Evolutionary conservation across 2,329 filamentous ascomycete genomes (phyloP), one percentile per base, ranked within the genome.

Genomic region (Byssothecium circinans): DNA sequence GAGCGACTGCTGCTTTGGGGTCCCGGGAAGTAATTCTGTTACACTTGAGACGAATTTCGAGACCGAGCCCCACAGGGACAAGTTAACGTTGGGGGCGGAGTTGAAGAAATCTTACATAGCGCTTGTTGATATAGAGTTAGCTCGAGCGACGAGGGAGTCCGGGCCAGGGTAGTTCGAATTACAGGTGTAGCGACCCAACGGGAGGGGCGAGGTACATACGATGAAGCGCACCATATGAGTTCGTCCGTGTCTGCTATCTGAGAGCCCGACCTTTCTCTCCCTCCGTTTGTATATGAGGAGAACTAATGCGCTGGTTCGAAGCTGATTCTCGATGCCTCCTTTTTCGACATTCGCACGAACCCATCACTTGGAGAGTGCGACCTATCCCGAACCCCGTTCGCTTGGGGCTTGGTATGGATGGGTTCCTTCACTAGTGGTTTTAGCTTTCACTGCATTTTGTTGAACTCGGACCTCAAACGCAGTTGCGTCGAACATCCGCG

Each of bases 101-200:
- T 25, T 25, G 5, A 25, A 10, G 23, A 5, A 32, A 32, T 32
- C 29, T 12, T 32, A 32, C 29, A 8, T 4, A 32, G 14, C 6
- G 12, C 29, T 32, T 32, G 29, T 14, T 12, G 29, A 32, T 32
- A 32, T 32, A 32, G 14, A 32, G 29, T 32, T 32, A 32, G 29
- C 14, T 14, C 14, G 6, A 32, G 23, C 23, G 6, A 32, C 14
- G 29, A 32, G 12, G 14, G 4, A 41, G 39, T 41, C 39, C 39
- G 18, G 18, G 25, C 39, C 25, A 30, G 39, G 39, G 39, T 41
- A 30, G 18, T 18, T 41, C 23, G 22, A 41, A 41, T 41, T 41
- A 20, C 18, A 8, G 2, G 6, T 30, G 39, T 41, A 41, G 39
- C 39, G 39, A 41, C 8, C 25, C 39, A 41, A 40, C 32, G 32